Evolutionary conservation across 495 filamentous ascomycete species (phyloP).

Genomic region (Extremus antarcticus): DNA sequence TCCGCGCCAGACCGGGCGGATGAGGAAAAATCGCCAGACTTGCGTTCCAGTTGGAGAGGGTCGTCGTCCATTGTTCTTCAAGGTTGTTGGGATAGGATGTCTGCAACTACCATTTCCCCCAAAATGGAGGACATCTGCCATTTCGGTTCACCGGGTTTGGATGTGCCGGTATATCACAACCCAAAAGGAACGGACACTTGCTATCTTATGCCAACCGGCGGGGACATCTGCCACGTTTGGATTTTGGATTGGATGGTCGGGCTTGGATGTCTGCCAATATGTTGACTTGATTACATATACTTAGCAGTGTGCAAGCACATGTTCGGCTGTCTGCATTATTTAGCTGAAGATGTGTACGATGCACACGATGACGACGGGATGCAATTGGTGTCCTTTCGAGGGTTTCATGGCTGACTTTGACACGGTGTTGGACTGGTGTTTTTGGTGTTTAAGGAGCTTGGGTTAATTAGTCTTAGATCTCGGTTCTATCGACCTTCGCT

Average conservation of each 20-base stretch:
- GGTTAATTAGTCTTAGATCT: not conserved
- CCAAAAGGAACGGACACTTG: no score
- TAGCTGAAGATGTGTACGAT: not conserved
- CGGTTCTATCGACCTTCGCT: not conserved
- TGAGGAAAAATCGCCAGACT: not conserved
- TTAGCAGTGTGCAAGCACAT: not conserved
- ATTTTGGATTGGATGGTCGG: not conserved
- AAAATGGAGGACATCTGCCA: no score
- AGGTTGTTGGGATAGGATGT: no score
- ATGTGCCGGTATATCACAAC: no score
- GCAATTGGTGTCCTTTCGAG: not conserved
- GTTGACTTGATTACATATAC: no score
- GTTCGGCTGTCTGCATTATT: conserved; percentile 5
- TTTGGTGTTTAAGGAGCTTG: no score
- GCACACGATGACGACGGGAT: not conserved
- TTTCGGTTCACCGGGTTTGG: no score
- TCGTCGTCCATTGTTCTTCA: no score
- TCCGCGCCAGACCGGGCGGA: not conserved
- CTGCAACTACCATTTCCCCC: no score
- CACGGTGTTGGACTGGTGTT: not conserved
- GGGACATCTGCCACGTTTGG: not conserved
- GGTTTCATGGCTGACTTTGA: no score
- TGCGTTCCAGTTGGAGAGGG: no score
- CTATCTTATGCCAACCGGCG: no score
- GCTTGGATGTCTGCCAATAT: not conserved